Conservation (phyloP, 2,329 filamentous ascomycete species). For the Fusarium transvaalense region DNA sequence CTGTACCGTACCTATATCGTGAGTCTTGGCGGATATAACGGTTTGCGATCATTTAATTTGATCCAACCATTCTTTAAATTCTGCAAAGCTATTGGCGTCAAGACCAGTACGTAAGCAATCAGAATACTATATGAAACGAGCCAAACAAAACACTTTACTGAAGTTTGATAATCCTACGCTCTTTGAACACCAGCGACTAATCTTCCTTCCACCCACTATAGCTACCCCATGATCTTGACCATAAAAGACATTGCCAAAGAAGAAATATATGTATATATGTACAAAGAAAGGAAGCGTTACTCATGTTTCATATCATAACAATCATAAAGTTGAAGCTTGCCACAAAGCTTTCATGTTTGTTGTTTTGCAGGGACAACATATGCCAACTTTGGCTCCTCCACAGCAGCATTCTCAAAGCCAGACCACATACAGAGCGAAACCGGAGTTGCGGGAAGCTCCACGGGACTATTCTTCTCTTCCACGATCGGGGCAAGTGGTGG, state of each 20-base stretch:
- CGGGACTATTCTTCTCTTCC: slow-evolving; percentile 30
- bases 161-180: neutral
- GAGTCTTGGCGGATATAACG: neutral
- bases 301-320: slow-evolving; percentile 33
- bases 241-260: neutral
- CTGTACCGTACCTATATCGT: slow-evolving; percentile 21
- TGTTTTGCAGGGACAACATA: slow-evolving; percentile 43
- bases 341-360: neutral
- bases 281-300: slow-evolving; percentile 22
- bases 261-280: slow-evolving; percentile 18
- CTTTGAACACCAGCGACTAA: neutral
- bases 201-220: neutral
- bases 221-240: neutral
- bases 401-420: slow-evolving; percentile 43
- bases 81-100: neutral
- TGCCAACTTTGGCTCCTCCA: slow-evolving; percentile 46
- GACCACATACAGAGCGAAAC: slow-evolving; percentile 49
- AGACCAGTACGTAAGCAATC: neutral
- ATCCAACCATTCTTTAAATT: neutral
- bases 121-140: too few relatives aligned
- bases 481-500: slow-evolving; percentile 14
- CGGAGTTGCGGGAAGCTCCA: slow-evolving; percentile 47
- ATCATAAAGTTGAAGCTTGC: slow-evolving; percentile 22
- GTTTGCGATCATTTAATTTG: neutral
- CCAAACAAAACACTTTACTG: neutral